Percentiles rank a stretch among this genome's conserved stretches.
Evolutionary conservation across 495 filamentous ascomycete species (phyloP).

Genomic region (Glarea lozoyensis): DNA sequence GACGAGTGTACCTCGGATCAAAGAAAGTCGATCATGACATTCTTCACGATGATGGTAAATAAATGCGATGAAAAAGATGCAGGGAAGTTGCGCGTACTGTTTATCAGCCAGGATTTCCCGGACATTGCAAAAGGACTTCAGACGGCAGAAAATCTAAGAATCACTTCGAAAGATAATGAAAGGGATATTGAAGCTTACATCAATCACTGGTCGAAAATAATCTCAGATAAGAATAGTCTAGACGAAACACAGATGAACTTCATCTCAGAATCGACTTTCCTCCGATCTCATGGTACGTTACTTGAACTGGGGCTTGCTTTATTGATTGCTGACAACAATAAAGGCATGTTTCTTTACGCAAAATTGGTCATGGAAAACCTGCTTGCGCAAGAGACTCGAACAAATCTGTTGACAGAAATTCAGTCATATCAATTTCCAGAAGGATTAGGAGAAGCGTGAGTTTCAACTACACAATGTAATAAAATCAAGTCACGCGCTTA

Average conservation of each 20-base stretch:
- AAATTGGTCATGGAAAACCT: constrained; percentile 35
- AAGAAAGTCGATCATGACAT: constrained; percentile 20
- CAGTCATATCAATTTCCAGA: constrained; percentile 24
- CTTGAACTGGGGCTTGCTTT: constrained; percentile 4
- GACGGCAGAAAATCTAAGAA: constrained; percentile 17
- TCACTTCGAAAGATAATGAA: constrained; percentile 20
- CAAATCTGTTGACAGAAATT: constrained; percentile 25
- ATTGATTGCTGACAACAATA: not conserved
- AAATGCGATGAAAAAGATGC: constrained; percentile 16
- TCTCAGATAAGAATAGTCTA: constrained; percentile 23
- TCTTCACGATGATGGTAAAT: constrained; percentile 19
- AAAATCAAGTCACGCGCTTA: not conserved
- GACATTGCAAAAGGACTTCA: constrained; percentile 24
- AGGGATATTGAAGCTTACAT: constrained; percentile 26
- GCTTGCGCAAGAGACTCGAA: constrained; percentile 21
- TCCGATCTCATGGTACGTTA: constrained; percentile 17
- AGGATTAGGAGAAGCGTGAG: constrained; percentile 33
- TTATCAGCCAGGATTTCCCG: constrained; percentile 31
- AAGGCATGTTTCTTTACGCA: constrained; percentile 43
- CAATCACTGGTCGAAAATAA: constrained; percentile 8
- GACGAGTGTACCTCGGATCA: constrained; percentile 33
- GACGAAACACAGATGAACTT: constrained; percentile 12
- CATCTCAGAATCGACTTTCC: constrained; percentile 10
- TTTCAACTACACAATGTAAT: not conserved
- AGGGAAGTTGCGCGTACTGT: constrained; percentile 26